Evolutionary conservation across 2,329 filamentous ascomycete genomes (phyloP), one percentile per base, ranked within the genome.

Genomic region (Dryadomyces quercivorus): DNA sequence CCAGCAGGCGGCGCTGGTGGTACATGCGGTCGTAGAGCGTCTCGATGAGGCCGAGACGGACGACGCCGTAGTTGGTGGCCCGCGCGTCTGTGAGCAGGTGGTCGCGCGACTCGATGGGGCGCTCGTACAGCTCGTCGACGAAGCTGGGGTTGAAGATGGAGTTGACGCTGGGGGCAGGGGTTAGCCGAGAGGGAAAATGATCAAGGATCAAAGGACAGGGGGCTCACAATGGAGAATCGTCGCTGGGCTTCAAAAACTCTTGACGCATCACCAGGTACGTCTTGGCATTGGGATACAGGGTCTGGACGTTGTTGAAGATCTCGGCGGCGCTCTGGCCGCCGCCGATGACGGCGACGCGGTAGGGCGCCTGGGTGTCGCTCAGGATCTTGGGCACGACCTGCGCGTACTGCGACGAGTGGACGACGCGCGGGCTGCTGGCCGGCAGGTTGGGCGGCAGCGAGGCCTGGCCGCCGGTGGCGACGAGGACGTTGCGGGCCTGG

Each of bases 281-380:
- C 62, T 80, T 77, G 31, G 86, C 82, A 65, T 92, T 90, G 43
- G 90, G 90, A 66, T 94, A 96, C 49, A 88, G 74, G 43, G 74
- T 77, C 63, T 92, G 86, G 51, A 97, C 72, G 68, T 95, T 91
- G 72, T 88, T 86, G 73, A 94, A 96, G 63, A 96, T 95, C 73
- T 98, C 92, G 10, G 92, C 92, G 2, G 90, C 90, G 66, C 88
- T 94, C 72, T 98, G 92, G 1, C 93, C 92, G 49, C 83, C 88
- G 9, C 92, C 92, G 44, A 97, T 75, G 12, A 97, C 86, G 9
- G 88, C 91, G 52, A 97, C 83, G 16, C 81, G 81, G 68, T 89
- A 87, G 1, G 76, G 77, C 2, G 74, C 72, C 38, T 74, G 69
- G 54, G 72, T 68, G 60, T 82, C 75, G 56, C 66, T 71, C 51